A percentile compares a stretch with the other conserved stretches of the same genome.
Evolutionary conservation across 2,329 filamentous ascomycete species (phyloP).

Genomic region (Diaporthe sp.): DNA sequence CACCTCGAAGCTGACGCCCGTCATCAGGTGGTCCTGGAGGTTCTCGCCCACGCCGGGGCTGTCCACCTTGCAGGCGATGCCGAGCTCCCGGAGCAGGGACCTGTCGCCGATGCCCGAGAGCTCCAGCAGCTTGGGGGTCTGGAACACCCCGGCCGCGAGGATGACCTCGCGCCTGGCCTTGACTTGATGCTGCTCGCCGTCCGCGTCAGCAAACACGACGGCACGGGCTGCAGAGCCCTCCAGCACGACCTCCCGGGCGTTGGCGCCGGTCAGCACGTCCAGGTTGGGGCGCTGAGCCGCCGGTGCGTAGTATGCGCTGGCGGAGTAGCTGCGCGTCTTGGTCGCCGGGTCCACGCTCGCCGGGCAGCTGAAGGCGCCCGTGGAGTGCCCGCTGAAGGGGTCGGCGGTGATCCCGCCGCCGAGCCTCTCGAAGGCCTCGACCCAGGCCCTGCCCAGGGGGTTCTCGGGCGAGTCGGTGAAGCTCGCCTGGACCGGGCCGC

Average conservation of each 20-base stretch:
- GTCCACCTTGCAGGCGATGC: conserved; percentile 53
- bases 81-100: conserved; percentile 54
- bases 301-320: background rate
- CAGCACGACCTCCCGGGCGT: background rate
- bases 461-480: conserved; percentile 13
- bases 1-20: conserved; percentile 53
- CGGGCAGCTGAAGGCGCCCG: conserved; percentile 7
- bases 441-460: conserved; percentile 25
- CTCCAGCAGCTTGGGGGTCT: conserved; percentile 50
- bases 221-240: background rate
- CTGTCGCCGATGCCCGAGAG: conserved; percentile 53
- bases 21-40: conserved; percentile 58
- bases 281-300: background rate
- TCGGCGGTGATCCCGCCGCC: background rate
- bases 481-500: background rate
- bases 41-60: conserved; percentile 58
- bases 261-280: background rate
- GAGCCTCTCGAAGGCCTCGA: background rate
- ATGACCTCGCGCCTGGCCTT: conserved; percentile 51
- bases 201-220: background rate
- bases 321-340: conserved; percentile 1
- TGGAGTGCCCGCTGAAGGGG: background rate
- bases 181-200: background rate
- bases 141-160: conserved; percentile 53
- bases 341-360: background rate